Percentiles rank a stretch among this genome's conserved stretches.
Conservation (phyloP, 352 stramenopile species). For the Elongisporangium undulatum region DNA sequence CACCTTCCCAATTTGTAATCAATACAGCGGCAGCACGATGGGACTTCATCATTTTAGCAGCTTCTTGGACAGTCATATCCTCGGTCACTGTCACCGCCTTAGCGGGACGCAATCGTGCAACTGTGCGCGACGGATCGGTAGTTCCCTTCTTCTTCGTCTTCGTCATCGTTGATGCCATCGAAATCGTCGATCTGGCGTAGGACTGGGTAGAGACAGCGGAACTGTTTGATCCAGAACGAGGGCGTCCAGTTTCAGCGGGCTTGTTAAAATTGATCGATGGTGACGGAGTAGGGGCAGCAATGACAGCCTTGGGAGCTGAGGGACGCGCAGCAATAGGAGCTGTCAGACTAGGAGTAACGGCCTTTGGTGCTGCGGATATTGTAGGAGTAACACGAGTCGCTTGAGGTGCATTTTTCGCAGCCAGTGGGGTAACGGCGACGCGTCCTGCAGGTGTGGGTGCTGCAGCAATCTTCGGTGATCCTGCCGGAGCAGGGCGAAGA, state of each 20-base stretch:
- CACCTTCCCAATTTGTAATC: conserved; percentile 83
- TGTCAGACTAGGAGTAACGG: conserved; percentile 14
- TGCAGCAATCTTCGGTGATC: conserved; percentile 3
- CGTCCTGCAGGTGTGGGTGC: neutral
- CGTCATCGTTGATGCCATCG: conserved; percentile 72
- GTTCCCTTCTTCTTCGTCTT: conserved; percentile 55
- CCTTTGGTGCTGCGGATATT: conserved; percentile 13
- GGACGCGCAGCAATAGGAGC: neutral
- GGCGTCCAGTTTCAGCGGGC: conserved; percentile 15
- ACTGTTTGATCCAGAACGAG: conserved; percentile 65
- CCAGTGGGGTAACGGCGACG: neutral
- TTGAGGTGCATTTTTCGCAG: conserved; percentile 1
- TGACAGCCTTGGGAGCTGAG: neutral
- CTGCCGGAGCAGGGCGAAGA: conserved; percentile 4
- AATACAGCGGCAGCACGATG: conserved; percentile 92
- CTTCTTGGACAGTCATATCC: conserved; percentile 80
- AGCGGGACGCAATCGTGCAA: conserved; percentile 70
- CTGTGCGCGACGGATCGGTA: conserved; percentile 57
- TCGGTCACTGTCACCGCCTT: conserved; percentile 88
- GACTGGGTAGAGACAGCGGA: conserved; percentile 77
- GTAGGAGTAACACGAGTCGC: neutral
- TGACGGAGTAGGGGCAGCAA: neutral
- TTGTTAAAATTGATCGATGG: conserved; percentile 1
- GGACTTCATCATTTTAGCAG: conserved; percentile 87
- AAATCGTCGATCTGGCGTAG: conserved; percentile 73